Percentiles rank a stretch among this genome's conserved stretches.
Conservation (phyloP, 148 eudicot species). For the Rhododendron williamsianum region DNA sequence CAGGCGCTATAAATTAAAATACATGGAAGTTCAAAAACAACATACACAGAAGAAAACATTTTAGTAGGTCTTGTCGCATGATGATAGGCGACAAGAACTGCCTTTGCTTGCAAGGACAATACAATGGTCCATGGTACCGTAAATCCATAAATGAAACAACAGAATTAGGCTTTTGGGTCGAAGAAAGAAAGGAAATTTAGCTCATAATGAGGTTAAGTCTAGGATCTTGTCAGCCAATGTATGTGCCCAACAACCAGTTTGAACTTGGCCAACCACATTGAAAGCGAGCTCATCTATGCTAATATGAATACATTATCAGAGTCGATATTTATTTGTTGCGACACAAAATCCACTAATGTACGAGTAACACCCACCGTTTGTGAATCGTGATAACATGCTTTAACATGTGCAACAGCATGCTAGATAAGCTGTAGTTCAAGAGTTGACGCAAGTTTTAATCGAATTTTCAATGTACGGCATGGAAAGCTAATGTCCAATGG, state of each 20-base stretch:
- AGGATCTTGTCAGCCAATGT: not conserved
- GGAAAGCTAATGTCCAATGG: not conserved
- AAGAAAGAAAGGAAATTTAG: not conserved
- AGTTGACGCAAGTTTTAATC: not conserved
- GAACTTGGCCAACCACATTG: not conserved
- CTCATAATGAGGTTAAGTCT: not conserved
- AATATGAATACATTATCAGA: not conserved
- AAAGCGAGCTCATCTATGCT: not conserved
- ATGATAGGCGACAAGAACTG: not conserved
- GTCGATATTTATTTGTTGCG: not conserved
- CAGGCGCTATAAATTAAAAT: not conserved
- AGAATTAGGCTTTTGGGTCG: not conserved
- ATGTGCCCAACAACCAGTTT: not conserved
- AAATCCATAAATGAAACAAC: not conserved
- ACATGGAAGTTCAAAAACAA: not conserved
- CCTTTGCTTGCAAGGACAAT: conserved; percentile 1
- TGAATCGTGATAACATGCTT: not conserved
- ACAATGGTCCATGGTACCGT: not conserved
- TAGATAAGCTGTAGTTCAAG: not conserved
- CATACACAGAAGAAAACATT: not conserved
- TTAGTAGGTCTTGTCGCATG: not conserved
- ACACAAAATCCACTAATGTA: not conserved
- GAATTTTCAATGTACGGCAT: not conserved
- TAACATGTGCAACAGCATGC: not conserved
- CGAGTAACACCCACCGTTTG: not conserved